These are phyloP conservation scores for Colletotrichum plurivorum DNA, from an alignment of 2,329 filamentous ascomycete genomes.

Conservation along the genomic window DNA sequence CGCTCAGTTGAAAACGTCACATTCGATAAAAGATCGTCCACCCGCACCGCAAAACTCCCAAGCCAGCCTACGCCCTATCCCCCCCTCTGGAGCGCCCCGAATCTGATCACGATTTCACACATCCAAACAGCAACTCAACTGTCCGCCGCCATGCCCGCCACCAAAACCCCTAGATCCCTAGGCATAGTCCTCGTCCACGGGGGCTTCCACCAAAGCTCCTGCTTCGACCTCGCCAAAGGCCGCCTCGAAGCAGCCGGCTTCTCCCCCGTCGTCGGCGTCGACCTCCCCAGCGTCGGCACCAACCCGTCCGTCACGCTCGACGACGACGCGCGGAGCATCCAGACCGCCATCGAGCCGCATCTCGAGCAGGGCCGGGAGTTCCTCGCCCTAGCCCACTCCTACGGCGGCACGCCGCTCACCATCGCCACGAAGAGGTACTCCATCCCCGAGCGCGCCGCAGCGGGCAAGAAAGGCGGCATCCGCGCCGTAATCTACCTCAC, in stretches of 20 bases:
- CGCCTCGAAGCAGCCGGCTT: background rate
- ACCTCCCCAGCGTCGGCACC: conserved; percentile 5
- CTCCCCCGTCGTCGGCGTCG: conserved; percentile 6
- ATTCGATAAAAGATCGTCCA: no score
- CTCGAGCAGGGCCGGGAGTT: conserved; percentile 21
- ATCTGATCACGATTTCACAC: no score
- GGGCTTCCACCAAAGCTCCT: background rate
- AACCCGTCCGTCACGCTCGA: conserved; percentile 8
- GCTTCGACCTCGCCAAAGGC: background rate
- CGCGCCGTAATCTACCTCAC: conserved; percentile 12
- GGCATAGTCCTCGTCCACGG: background rate
- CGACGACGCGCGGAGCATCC: conserved; percentile 24
- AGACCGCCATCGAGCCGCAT: conserved; percentile 3
- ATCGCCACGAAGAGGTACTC: conserved; percentile 21
- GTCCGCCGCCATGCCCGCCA: background rate
- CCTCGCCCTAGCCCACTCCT: conserved; percentile 25
- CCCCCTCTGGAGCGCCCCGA: no score
- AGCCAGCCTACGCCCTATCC: no score
- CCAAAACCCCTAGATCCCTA: background rate
- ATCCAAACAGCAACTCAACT: no score
- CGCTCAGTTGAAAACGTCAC: no score
- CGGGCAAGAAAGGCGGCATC: conserved; percentile 13
- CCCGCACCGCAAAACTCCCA: no score
- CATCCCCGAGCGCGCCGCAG: conserved; percentile 1
- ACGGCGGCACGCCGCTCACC: conserved; percentile 13